These are phyloP conservation scores for Cyclaneusma minus DNA, from an alignment of 2,329 filamentous ascomycete species.

Conservation along the genomic window DNA sequence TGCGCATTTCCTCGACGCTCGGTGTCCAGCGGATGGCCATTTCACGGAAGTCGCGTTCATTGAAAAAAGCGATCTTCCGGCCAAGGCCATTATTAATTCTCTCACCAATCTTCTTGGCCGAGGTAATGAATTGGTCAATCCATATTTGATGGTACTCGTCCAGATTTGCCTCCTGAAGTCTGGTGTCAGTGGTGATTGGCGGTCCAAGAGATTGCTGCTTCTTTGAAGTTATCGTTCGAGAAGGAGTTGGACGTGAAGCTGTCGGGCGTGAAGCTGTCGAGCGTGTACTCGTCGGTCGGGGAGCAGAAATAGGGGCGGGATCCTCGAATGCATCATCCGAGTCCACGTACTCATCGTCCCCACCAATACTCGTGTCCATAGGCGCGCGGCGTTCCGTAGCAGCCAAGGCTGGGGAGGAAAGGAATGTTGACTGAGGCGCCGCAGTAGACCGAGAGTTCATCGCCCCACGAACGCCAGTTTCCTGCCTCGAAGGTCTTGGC, in stretches of 20 bases:
- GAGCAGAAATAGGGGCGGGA: slow-evolving; percentile 16
- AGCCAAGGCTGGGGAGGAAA: slow-evolving; percentile 53
- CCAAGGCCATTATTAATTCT: slow-evolving; percentile 42
- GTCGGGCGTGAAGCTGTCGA: slow-evolving; percentile 30
- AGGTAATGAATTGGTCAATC: slow-evolving; percentile 47
- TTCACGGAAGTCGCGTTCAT: slow-evolving; percentile 50
- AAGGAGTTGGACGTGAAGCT: slow-evolving; percentile 14
- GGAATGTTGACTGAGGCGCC: slow-evolving; percentile 43
- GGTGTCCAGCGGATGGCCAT: slow-evolving; percentile 60
- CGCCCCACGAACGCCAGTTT: too few species aligned
- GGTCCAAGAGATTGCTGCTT: slow-evolving; percentile 29
- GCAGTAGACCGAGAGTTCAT: slow-evolving; percentile 17
- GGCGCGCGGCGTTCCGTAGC: slow-evolving; percentile 13
- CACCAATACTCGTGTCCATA: too few species aligned
- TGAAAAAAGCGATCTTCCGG: slow-evolving; percentile 45
- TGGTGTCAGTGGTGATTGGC: slow-evolving; percentile 41
- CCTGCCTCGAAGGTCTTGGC: too few species aligned
- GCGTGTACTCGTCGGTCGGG: slow-evolving; percentile 23
- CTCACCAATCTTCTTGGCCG: slow-evolving; percentile 45
- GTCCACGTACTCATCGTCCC: slow-evolving; percentile 32
- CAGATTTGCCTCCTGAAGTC: slow-evolving; percentile 31
- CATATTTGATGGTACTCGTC: slow-evolving; percentile 45
- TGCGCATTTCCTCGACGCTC: slow-evolving; percentile 42
- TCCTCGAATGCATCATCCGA: slow-evolving; percentile 18
- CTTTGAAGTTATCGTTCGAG: slow-evolving; percentile 19